These are phyloP conservation scores for Barbarea vulgaris DNA, from an alignment of 345 rosid species.

Conservation along the genomic window DNA sequence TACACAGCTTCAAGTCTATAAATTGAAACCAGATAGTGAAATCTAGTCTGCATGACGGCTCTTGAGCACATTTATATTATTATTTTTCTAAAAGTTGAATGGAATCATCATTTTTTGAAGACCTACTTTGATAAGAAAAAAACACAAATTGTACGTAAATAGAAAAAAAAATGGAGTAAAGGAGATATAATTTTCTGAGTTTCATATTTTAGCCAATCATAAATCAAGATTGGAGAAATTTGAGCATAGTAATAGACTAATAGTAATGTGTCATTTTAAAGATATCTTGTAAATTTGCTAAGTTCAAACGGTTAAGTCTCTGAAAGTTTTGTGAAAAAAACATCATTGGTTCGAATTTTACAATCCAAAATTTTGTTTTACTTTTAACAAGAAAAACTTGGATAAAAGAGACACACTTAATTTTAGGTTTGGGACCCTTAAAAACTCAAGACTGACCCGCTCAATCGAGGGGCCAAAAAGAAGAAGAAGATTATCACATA, in stretches of 20 bases:
- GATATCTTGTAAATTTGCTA: not conserved
- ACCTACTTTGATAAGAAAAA: not conserved
- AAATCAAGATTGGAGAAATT: not conserved
- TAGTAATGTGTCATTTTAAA: not conserved
- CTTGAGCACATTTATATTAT: not conserved
- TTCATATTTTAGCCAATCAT: not conserved
- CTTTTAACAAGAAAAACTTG: not conserved
- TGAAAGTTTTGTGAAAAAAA: not conserved
- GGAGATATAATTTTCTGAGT: not conserved
- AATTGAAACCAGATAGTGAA: not conserved
- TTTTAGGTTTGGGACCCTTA: not conserved
- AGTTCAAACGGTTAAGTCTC: not conserved
- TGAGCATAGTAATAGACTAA: not conserved
- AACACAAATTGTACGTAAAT: not conserved
- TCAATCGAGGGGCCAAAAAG: not conserved
- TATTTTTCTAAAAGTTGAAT: not conserved
- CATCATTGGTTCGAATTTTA: not conserved
- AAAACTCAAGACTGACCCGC: not conserved
- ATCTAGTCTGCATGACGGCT: not conserved
- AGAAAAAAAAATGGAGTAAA: not conserved
- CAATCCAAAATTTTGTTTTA: not conserved
- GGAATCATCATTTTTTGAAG: not conserved
- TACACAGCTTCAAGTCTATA: not conserved
- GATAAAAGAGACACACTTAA: not conserved
- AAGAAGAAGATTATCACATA: not conserved